phyloP scores from a whole-genome alignment of 495 filamentous ascomycete species.

The Gamarada debralockiae region DNA sequence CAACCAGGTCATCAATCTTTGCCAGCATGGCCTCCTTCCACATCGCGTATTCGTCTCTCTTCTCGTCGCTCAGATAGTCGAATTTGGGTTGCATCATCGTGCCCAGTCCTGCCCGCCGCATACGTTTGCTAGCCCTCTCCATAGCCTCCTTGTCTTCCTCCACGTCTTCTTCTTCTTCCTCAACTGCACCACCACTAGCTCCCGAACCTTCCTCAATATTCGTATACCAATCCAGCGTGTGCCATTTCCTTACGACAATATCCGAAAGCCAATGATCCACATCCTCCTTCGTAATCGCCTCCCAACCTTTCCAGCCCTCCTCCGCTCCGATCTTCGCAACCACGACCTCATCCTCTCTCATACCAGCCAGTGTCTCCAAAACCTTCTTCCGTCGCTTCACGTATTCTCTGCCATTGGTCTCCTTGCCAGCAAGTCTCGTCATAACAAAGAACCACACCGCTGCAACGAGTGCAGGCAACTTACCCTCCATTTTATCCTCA shows the following conservation, averaged over 20 bases:
- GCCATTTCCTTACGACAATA: slow-evolving; percentile 57
- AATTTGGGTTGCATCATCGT: slow-evolving; percentile 84
- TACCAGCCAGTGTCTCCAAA: slow-evolving; percentile 28
- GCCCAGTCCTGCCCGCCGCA: slow-evolving; percentile 49
- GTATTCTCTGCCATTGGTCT: slow-evolving; percentile 33
- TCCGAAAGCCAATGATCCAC: slow-evolving; percentile 56
- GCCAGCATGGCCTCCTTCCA: slow-evolving; percentile 71
- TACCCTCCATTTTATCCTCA: slow-evolving; percentile 25
- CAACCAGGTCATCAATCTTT: slow-evolving; percentile 44
- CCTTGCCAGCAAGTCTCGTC: slow-evolving; percentile 37
- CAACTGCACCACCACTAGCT: slow-evolving; percentile 23
- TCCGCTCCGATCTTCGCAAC: slow-evolving; percentile 36
- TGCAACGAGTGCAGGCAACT: slow-evolving; percentile 53
- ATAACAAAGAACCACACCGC: slow-evolving; percentile 63
- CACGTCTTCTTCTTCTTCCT: slow-evolving; percentile 22
- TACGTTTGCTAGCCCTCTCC: slow-evolving; percentile 20
- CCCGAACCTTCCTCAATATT: slow-evolving; percentile 42
- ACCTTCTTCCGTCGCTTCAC: slow-evolving; percentile 36
- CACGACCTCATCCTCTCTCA: slow-evolving; percentile 30
- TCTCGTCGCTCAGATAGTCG: slow-evolving; percentile 73
- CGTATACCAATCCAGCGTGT: slow-evolving; percentile 64
- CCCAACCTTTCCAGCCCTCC: slow-evolving; percentile 41
- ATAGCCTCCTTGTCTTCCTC: slow-evolving; percentile 22
- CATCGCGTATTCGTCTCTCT: slow-evolving; percentile 57
- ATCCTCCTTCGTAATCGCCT: slow-evolving; percentile 39